phyloP scores from a whole-genome alignment of 1,284 basidiomycete species.

The Exobasidium rhododendri region DNA sequence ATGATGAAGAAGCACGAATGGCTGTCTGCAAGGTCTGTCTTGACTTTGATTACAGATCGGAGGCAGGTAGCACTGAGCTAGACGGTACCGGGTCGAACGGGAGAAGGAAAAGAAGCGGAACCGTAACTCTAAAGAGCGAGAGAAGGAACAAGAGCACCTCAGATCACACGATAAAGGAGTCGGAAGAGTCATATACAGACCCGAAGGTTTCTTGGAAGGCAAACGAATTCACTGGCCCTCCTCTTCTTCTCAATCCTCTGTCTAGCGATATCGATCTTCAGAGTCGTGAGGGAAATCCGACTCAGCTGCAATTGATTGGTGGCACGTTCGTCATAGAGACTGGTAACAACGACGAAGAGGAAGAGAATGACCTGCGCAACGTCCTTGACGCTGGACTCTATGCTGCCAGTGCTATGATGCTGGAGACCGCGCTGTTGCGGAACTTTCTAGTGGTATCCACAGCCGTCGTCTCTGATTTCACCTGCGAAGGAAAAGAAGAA shows the following conservation, averaged over 20 bases:
- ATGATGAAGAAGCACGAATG: conserved; percentile 6
- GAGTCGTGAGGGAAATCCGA: conserved; percentile 6
- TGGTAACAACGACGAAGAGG: conserved; percentile 16
- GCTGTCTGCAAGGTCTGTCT: conserved; percentile 10
- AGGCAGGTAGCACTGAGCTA: background rate
- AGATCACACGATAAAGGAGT: background rate
- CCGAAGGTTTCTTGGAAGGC: conserved; percentile 22
- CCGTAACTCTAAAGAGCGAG: background rate
- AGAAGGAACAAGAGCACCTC: background rate
- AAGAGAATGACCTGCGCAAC: conserved; percentile 18
- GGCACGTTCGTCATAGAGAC: conserved; percentile 36
- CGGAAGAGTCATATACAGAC: background rate
- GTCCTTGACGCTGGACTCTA: conserved; percentile 32
- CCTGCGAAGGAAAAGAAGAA: background rate
- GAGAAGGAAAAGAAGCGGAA: conserved; percentile 7
- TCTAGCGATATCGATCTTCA: conserved; percentile 3
- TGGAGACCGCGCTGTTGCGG: conserved; percentile 36
- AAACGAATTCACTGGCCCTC: conserved; percentile 30
- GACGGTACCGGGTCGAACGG: background rate
- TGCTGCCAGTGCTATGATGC: conserved; percentile 41
- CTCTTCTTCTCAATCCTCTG: conserved; percentile 23
- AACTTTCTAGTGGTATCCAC: conserved; percentile 20
- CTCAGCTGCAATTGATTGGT: conserved; percentile 29
- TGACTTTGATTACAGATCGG: background rate
- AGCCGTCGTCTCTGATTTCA: background rate